Conservation (phyloP, 148 eudicot genomes). For the Camellia sinensis region DNA sequence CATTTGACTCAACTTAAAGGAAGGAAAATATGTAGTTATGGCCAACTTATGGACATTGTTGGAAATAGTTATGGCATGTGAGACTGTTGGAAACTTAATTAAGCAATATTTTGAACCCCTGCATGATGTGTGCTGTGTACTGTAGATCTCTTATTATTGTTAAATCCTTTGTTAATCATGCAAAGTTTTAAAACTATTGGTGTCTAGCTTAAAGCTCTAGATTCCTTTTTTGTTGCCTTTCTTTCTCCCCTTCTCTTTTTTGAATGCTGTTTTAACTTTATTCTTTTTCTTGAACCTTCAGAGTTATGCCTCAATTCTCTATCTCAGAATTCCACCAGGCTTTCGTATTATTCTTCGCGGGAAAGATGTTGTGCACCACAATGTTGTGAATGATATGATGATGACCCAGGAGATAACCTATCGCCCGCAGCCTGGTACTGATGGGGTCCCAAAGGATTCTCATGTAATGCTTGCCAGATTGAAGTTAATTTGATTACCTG, state of each 20-base stretch:
- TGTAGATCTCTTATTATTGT: neutral
- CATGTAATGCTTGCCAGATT: slow-evolving; percentile 44
- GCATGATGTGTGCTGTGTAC: neutral
- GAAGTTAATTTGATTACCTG: slow-evolving; percentile 13
- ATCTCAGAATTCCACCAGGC: slow-evolving; percentile 66
- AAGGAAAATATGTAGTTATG: neutral
- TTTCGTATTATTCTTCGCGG: slow-evolving; percentile 85
- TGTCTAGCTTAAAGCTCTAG: neutral
- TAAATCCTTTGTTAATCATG: neutral
- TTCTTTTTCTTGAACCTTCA: slow-evolving; percentile 33
- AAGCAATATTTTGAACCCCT: neutral
- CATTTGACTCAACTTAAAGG: neutral
- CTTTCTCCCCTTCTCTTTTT: neutral
- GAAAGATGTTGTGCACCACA: slow-evolving; percentile 82
- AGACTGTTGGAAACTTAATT: neutral
- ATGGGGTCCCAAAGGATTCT: slow-evolving; percentile 53
- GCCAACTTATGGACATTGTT: neutral
- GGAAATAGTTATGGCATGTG: neutral
- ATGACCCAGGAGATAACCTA: slow-evolving; percentile 62
- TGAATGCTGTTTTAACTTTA: slow-evolving; percentile 11
- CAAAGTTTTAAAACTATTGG: neutral
- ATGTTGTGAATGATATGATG: slow-evolving; percentile 87
- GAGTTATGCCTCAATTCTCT: slow-evolving; percentile 92
- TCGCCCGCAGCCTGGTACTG: slow-evolving; percentile 60
- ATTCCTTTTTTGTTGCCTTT: neutral